Base-by-base conservation (phyloP, 2,329 filamentous ascomycete species). In the Scedosporium dehoogii region DNA sequence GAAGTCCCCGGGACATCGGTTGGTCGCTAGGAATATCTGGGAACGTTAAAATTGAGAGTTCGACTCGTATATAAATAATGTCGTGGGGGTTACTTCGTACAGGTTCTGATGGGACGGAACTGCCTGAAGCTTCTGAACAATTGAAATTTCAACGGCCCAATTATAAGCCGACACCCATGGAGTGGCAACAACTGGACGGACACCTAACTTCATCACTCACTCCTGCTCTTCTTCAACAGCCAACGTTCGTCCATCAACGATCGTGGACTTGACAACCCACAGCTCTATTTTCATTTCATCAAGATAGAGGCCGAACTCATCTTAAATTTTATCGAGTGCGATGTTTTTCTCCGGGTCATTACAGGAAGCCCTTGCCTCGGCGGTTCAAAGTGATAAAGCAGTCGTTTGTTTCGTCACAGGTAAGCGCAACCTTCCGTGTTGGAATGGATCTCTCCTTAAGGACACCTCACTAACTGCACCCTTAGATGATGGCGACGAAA, bases 321-420 rank as follows among this genome's bases (percentile, higher is more conserved):
- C 44, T 21, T 9, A 6, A 14, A 21, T 21, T 16, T n/a, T 46
- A 46, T 46, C 14, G 18, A 21, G 12, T 1, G 71, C 57, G 51
- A 92, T 96, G 87, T 97, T 96, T 75, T 92, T 92, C 72, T 70
- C 86, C 64, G 92, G 92, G 18, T 86, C 85, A 64, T 75, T 97
- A 21, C 89, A 96, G 69, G 87, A 88, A 69, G 92, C 91, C 63
- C 96, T 97, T 68, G 81, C 83, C 38, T 79, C 84, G 21, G 91
- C 92, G 12, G 81, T 97, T 6, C 82, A 85, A 64, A 80, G 92
- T 72, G 79, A 84, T 64, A 96, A 93, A 74, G 81, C 89, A 18
- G 89, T 97, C 0, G 83, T 90, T 33, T 96, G 91, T 75, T 96
- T 97, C 73, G 87, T 96, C 38, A 85, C 86, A 70, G 88, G 90